These are phyloP conservation scores for Fusarium brachygibbosum DNA, from an alignment of 2,329 filamentous ascomycete genomes.

Conservation along the genomic window DNA sequence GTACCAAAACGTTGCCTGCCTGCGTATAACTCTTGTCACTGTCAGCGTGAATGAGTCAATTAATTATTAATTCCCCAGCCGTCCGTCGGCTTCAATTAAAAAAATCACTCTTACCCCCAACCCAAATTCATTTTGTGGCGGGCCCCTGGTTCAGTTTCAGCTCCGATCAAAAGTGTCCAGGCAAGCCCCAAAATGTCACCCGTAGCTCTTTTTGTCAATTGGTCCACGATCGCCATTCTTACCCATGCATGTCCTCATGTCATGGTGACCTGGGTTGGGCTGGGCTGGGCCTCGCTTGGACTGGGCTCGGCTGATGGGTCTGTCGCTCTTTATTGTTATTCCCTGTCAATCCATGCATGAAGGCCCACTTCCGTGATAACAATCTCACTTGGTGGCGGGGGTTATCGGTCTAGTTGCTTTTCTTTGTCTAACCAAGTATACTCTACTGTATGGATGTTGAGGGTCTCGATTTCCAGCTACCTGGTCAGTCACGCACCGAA, in stretches of 20 bases:
- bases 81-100: not conserved
- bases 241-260: conserved; percentile 2
- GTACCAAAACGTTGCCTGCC: not conserved
- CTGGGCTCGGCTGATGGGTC: not conserved
- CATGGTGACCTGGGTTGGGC: not conserved
- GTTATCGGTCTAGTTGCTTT: not conserved
- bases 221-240: conserved; percentile 4
- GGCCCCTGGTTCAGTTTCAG: conserved; percentile 2
- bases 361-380: conserved; percentile 7
- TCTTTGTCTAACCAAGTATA: not conserved
- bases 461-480: not conserved
- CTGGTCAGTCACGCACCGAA: not conserved
- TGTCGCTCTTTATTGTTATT: not conserved
- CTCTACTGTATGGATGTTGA: too few species aligned
- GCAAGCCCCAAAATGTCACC: conserved; percentile 1
- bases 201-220: conserved; percentile 2
- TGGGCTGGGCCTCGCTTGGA: conserved; percentile 1
- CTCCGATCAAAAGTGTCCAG: not conserved
- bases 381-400: conserved; percentile 11
- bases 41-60: not conserved
- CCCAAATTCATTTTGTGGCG: not conserved
- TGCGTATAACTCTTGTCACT: not conserved
- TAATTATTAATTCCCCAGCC: not conserved
- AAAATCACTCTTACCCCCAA: not conserved
- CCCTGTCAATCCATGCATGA: not conserved